phyloP scores from a whole-genome alignment of 2,329 filamentous ascomycete species.

The Alternaria panax region DNA sequence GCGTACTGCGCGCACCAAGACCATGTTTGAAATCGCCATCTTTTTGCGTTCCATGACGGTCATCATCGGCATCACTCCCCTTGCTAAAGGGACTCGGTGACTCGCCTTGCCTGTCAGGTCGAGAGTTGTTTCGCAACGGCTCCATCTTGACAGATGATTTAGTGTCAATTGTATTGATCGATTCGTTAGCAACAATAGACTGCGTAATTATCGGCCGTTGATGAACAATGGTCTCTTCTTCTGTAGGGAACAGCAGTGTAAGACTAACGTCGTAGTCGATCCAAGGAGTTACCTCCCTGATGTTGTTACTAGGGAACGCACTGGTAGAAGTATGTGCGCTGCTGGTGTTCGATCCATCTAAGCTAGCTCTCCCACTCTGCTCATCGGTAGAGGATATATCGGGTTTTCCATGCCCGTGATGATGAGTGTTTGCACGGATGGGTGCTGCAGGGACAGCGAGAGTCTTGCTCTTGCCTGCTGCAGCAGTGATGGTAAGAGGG shows the following conservation, averaged over 20 bases:
- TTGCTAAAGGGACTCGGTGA: no score
- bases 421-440: background rate
- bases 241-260: background rate
- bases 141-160: background rate
- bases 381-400: background rate
- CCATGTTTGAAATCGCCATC: constrained; percentile 3
- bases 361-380: background rate
- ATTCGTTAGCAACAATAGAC: background rate
- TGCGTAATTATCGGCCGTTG: constrained; percentile 5
- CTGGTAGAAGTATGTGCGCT: constrained; percentile 15
- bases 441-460: background rate
- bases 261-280: constrained; percentile 22
- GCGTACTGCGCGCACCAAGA: background rate
- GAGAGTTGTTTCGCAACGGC: background rate
- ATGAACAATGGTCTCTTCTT: background rate
- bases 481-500: background rate
- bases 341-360: constrained; percentile 15
- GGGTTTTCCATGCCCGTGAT: background rate
- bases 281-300: constrained; percentile 37
- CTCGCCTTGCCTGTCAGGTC: background rate
- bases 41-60: background rate
- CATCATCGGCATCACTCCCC: background rate
- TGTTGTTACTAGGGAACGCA: constrained; percentile 14
- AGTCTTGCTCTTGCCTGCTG: background rate
- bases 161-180: background rate